phyloP scores from a whole-genome alignment of 2,329 filamentous ascomycete species.

The Fusarium albosuccineum region DNA sequence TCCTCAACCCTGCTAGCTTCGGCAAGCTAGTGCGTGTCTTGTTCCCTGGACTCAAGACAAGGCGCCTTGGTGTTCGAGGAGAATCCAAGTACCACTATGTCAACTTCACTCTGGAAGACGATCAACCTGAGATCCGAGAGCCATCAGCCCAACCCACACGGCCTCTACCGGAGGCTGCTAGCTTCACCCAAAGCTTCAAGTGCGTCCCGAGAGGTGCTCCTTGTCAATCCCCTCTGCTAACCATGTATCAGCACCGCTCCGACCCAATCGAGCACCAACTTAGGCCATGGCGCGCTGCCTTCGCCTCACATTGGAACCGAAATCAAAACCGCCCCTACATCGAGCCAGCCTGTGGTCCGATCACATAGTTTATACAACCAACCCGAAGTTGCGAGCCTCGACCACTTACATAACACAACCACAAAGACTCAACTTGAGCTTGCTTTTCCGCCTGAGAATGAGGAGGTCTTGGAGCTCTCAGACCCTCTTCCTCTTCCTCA shows the following conservation, averaged over 20 bases:
- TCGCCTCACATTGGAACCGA: constrained; percentile 48
- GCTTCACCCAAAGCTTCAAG: constrained; percentile 65
- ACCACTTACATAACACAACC: constrained; percentile 69
- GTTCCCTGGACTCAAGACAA: constrained; percentile 93
- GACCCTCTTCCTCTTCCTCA: constrained; percentile 85
- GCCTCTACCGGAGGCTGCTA: constrained; percentile 62
- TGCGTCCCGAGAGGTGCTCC: constrained; percentile 49
- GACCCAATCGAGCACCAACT: constrained; percentile 48
- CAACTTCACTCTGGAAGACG: constrained; percentile 72
- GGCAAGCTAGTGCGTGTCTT: constrained; percentile 97
- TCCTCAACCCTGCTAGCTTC: constrained; percentile 96
- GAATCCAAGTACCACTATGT: constrained; percentile 99
- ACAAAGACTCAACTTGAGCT: constrained; percentile 71
- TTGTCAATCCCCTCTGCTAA: constrained; percentile 35
- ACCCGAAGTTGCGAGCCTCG: constrained; percentile 66
- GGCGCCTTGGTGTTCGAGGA: constrained; percentile 90
- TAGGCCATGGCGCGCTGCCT: constrained; percentile 44
- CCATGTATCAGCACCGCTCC: constrained; percentile 50
- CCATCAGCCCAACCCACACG: constrained; percentile 61
- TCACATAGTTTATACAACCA: constrained; percentile 70
- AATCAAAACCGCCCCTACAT: constrained; percentile 20
- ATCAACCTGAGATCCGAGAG: constrained; percentile 63
- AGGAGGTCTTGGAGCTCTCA: constrained; percentile 67
- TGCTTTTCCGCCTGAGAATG: constrained; percentile 70
- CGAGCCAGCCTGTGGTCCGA: constrained; percentile 33